Evolutionary conservation across 2,329 filamentous ascomycete species (phyloP).

Genomic region (Daldinia sp.): DNA sequence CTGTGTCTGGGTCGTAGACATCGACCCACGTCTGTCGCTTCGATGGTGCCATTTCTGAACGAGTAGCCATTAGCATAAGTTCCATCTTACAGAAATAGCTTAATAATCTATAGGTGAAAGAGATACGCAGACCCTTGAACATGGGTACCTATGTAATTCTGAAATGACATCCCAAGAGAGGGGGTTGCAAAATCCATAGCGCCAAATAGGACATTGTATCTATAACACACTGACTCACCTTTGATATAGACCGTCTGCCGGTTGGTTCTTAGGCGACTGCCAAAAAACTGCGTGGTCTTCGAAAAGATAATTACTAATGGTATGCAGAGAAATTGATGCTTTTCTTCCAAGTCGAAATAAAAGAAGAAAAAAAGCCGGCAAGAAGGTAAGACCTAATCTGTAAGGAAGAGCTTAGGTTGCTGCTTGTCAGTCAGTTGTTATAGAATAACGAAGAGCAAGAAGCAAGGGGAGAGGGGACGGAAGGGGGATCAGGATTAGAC

Average conservation of each 20-base stretch:
- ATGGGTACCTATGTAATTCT: neutral
- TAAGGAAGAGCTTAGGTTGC: neutral
- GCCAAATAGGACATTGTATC: neutral
- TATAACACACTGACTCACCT: neutral
- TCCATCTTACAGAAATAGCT: neutral
- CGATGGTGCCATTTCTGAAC: slow-evolving; percentile 1
- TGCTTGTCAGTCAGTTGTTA: neutral
- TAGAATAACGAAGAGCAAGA: neutral
- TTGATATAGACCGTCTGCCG: neutral
- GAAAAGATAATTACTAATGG: neutral
- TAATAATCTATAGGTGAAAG: neutral
- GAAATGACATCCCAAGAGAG: neutral
- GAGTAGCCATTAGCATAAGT: slow-evolving; percentile 3
- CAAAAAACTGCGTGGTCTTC: neutral
- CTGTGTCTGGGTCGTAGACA: slow-evolving; percentile 18
- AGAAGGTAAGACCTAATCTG: neutral
- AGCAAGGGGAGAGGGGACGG: neutral
- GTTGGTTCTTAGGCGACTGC: neutral
- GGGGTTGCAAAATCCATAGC: neutral
- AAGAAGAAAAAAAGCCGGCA: neutral
- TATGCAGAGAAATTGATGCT: neutral
- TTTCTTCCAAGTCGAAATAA: neutral
- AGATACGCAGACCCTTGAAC: no score
- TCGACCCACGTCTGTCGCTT: slow-evolving; percentile 21
- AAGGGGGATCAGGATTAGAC: neutral